Evolutionary conservation across 371 early-diverging fungal species (phyloP).

Genomic region (Mortierella sp.): DNA sequence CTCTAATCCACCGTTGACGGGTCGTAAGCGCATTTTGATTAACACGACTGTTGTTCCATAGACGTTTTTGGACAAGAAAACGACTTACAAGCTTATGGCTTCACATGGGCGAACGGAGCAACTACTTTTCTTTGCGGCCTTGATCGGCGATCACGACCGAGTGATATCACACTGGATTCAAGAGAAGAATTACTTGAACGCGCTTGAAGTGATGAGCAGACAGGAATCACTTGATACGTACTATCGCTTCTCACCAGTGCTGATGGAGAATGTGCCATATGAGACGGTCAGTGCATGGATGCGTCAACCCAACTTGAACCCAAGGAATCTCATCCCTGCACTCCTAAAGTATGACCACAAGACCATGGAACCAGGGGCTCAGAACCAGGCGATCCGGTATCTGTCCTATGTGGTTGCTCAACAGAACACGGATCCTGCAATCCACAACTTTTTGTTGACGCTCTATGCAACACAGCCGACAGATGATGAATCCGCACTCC

Average conservation of each 20-base stretch:
- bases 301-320: slow-evolving; percentile 81
- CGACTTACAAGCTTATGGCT: slow-evolving; percentile 81
- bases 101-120: slow-evolving; percentile 86
- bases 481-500: slow-evolving; percentile 68
- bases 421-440: slow-evolving; percentile 82
- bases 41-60: slow-evolving; percentile 6
- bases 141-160: slow-evolving; percentile 83
- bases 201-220: slow-evolving; percentile 78
- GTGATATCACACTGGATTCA: slow-evolving; percentile 85
- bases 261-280: slow-evolving; percentile 85
- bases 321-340: slow-evolving; percentile 88
- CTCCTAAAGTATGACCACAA: slow-evolving; percentile 80
- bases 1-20: not conserved
- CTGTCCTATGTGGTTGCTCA: slow-evolving; percentile 83
- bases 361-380: slow-evolving; percentile 31
- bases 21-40: not conserved
- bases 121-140: slow-evolving; percentile 78
- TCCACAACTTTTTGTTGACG: slow-evolving; percentile 92
- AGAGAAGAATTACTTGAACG: slow-evolving; percentile 77
- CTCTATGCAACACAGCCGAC: slow-evolving; percentile 82
- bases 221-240: slow-evolving; percentile 79
- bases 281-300: slow-evolving; percentile 88
- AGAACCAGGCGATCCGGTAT: slow-evolving; percentile 92
- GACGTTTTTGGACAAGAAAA: slow-evolving; percentile 68
- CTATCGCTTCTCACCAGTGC: slow-evolving; percentile 84